A percentile compares a stretch with the other conserved stretches of the same genome.
Conservation (phyloP, 1,139 yeast species). For the Taiozyma sp. region DNA sequence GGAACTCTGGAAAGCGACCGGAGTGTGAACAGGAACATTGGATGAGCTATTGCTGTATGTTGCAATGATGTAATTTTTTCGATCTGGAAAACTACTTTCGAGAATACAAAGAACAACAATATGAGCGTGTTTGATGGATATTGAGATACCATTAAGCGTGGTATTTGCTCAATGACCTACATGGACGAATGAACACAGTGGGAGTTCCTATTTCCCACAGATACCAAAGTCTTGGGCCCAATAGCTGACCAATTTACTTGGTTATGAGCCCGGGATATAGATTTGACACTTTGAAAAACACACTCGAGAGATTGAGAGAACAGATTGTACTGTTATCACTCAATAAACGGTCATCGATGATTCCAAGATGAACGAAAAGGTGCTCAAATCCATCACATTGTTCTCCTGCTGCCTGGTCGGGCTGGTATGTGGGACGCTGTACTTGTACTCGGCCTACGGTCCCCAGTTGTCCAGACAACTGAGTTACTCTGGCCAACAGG, state of each 20-base stretch:
- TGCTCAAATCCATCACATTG: constrained; percentile 21
- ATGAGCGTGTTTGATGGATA: neutral
- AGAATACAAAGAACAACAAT: neutral
- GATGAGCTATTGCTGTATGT: neutral
- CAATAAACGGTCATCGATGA: neutral
- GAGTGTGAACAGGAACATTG: neutral
- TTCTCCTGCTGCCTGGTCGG: constrained; percentile 45
- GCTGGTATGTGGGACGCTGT: constrained; percentile 33
- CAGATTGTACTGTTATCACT: neutral
- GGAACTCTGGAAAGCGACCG: neutral
- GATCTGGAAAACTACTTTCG: neutral
- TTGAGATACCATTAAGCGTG: neutral
- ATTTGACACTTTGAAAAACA: too few relatives aligned
- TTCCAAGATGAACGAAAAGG: constrained; percentile 1
- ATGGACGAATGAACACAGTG: too few relatives aligned
- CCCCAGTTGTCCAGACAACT: constrained; percentile 50
- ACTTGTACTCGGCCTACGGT: constrained; percentile 52
- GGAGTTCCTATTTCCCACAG: too few relatives aligned
- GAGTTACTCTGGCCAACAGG: constrained; percentile 44
- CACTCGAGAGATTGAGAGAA: too few relatives aligned
- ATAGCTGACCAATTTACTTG: too few relatives aligned
- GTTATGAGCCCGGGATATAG: too few relatives aligned
- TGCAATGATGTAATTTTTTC: neutral
- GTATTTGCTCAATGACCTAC: neutral
- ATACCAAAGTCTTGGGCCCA: too few relatives aligned